These are phyloP conservation scores for Corchorus olitorius DNA, from an alignment of 345 rosid species.

Conservation along the genomic window DNA sequence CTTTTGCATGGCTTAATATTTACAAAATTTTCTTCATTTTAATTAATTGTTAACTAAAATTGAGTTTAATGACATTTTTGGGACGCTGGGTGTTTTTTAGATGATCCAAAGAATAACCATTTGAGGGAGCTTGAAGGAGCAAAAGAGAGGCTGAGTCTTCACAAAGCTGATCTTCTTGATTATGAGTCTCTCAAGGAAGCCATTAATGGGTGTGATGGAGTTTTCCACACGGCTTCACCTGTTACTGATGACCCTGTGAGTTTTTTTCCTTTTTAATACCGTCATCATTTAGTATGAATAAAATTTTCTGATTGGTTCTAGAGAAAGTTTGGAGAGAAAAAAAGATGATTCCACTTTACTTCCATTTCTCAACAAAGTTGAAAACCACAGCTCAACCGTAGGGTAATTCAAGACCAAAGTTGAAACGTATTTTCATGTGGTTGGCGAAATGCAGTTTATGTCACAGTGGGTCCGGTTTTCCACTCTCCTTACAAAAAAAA, in stretches of 20 bases:
- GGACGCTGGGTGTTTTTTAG: conserved; percentile 23
- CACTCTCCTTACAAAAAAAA: background rate
- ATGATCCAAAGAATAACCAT: conserved; percentile 86
- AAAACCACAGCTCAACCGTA: conserved; percentile 3
- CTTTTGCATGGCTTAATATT: no score
- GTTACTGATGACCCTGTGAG: conserved; percentile 95
- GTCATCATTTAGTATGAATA: background rate
- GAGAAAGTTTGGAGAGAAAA: conserved; percentile 21
- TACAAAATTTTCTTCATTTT: no score
- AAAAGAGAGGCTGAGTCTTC: conserved; percentile 68
- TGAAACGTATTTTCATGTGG: background rate
- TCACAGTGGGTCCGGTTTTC: conserved; percentile 1
- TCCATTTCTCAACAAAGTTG: background rate
- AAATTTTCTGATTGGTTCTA: conserved; percentile 23
- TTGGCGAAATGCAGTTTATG: background rate
- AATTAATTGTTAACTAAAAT: no score
- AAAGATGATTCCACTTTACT: background rate
- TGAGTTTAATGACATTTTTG: background rate
- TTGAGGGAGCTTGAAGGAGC: conserved; percentile 93
- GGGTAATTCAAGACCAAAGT: background rate
- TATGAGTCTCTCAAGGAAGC: conserved; percentile 60
- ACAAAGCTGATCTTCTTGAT: conserved; percentile 86
- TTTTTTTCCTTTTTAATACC: background rate
- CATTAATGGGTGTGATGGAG: conserved; percentile 88
- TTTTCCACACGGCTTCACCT: conserved; percentile 94